A percentile compares a stretch with the other conserved stretches of the same genome.
These are phyloP conservation scores for Scalesia atractyloides DNA, from an alignment of 129 eudicot genomes.

Conservation along the genomic window DNA sequence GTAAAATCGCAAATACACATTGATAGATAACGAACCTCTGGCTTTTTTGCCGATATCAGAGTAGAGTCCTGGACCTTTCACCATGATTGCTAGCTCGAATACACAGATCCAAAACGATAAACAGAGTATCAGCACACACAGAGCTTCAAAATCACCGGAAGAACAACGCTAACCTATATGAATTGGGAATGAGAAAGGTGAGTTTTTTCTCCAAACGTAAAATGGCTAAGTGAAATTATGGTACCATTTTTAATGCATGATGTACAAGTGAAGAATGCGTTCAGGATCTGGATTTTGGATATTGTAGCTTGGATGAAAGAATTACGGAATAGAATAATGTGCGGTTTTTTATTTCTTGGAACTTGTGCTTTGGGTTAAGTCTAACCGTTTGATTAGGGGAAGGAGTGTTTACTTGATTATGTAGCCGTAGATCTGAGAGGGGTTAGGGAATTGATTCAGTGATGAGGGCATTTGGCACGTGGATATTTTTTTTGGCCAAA, in stretches of 20 bases:
- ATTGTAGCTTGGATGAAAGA: background rate
- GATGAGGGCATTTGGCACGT: constrained; percentile 27
- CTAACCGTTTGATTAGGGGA: constrained; percentile 17
- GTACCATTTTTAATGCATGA: background rate
- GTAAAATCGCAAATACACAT: background rate
- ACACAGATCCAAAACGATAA: constrained; percentile 4
- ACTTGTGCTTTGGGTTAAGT: background rate
- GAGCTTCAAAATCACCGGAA: constrained; percentile 7
- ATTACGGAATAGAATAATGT: background rate
- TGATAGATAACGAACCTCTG: constrained; percentile 44
- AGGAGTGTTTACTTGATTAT: background rate
- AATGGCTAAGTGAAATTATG: constrained; percentile 1
- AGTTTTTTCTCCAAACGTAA: constrained; percentile 13
- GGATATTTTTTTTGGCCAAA: constrained; percentile 16
- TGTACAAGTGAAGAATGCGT: constrained; percentile 2
- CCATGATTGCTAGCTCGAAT: constrained; percentile 48
- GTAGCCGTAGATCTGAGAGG: constrained; percentile 13
- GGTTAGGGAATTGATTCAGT: constrained; percentile 13
- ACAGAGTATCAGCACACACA: constrained; percentile 12
- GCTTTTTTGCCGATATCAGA: constrained; percentile 75
- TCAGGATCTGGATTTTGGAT: background rate
- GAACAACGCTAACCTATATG: constrained; percentile 36
- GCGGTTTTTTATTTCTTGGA: constrained; percentile 18
- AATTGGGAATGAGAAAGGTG: constrained; percentile 15
- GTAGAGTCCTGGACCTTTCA: constrained; percentile 92